Conservation (phyloP, 257 asterid species). For the Anisodus tanguticus region DNA sequence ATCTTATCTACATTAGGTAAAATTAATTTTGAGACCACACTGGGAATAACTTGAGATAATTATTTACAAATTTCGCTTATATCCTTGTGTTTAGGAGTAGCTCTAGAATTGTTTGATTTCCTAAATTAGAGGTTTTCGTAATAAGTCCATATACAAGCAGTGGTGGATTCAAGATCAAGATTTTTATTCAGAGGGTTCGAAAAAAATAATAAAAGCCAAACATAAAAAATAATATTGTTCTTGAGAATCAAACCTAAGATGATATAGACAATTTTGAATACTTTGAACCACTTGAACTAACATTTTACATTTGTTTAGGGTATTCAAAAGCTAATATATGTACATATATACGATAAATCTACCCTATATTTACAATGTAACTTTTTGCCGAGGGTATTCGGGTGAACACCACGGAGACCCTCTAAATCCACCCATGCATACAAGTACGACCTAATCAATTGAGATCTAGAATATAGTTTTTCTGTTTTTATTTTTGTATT, state of each 20-base stretch:
- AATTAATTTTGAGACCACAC: not conserved
- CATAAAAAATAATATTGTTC: not conserved
- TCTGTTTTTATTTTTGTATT: not conserved
- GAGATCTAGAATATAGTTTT: not conserved
- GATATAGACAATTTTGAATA: no score
- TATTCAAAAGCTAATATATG: no score
- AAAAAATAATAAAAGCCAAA: no score
- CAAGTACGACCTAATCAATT: not conserved
- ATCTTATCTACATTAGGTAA: not conserved
- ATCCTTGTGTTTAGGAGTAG: not conserved
- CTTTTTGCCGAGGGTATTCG: not conserved
- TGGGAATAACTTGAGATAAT: not conserved
- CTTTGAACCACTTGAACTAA: no score
- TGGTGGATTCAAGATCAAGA: not conserved
- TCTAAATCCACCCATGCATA: not conserved
- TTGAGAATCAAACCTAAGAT: no score
- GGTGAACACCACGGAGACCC: not conserved
- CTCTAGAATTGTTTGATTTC: not conserved
- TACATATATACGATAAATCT: no score
- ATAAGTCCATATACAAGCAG: not conserved
- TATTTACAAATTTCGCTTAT: not conserved
- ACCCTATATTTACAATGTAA: no score
- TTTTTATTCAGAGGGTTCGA: not conserved
- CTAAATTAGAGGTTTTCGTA: not conserved
- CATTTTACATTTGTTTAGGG: not conserved